These are phyloP conservation scores for Aspergillus floridensis DNA, from an alignment of 2,329 filamentous ascomycete species.

Conservation along the genomic window DNA sequence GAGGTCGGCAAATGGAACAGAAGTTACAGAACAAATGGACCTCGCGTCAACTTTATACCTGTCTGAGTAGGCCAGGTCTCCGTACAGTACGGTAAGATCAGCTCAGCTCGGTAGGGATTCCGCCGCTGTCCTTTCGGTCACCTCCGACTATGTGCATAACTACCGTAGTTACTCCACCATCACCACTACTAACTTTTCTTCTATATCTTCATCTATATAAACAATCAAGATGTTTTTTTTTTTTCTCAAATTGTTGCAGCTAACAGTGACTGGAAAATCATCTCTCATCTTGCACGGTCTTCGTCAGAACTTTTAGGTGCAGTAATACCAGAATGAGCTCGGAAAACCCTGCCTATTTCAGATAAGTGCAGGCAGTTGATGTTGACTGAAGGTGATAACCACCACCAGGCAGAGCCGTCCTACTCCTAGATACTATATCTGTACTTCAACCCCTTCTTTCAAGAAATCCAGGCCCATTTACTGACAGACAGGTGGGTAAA, in stretches of 20 bases:
- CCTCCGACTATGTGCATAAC: conserved; percentile 10
- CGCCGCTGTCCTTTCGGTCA: conserved; percentile 11
- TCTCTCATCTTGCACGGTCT: neutral
- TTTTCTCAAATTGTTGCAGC: neutral
- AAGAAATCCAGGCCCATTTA: neutral
- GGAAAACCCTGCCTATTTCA: neutral
- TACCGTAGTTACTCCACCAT: too few species aligned
- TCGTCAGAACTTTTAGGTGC: neutral
- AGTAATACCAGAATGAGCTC: neutral
- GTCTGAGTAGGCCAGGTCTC: neutral
- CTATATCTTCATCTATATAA: too few species aligned
- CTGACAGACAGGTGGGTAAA: neutral
- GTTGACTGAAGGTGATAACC: too few species aligned
- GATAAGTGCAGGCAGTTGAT: neutral
- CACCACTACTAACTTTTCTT: too few species aligned
- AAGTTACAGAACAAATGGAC: conserved; percentile 8
- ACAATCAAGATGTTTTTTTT: neutral
- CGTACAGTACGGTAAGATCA: too few species aligned
- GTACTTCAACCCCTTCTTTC: neutral
- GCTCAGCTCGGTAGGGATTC: neutral
- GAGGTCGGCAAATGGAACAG: conserved; percentile 13
- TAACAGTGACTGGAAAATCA: too few species aligned
- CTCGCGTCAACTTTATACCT: conserved; percentile 10
- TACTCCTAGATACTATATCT: neutral
- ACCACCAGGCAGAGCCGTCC: neutral